Conservation (phyloP, 2,329 filamentous ascomycete genomes). For the Fusarium agapanthi region DNA sequence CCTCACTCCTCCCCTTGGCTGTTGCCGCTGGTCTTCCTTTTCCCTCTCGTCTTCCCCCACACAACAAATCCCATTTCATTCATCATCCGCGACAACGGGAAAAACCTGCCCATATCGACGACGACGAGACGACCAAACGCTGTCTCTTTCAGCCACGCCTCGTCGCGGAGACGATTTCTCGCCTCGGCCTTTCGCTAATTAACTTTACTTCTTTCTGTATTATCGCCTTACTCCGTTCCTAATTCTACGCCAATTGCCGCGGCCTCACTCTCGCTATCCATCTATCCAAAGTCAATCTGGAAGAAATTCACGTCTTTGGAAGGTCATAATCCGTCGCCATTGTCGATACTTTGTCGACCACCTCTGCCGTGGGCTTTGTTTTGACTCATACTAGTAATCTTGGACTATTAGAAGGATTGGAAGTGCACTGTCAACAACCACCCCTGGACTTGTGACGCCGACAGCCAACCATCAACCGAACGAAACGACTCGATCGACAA, state of each 20-base stretch:
- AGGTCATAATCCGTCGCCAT: slow-evolving; percentile 1
- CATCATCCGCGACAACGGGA: slow-evolving; percentile 37
- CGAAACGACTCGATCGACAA: slow-evolving; percentile 1
- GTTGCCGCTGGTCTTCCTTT: slow-evolving; percentile 27
- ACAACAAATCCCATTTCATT: slow-evolving; percentile 34
- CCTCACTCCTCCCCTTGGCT: slow-evolving; percentile 18
- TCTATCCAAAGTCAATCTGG: slow-evolving; percentile 3
- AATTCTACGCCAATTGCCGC: slow-evolving; percentile 25
- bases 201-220: slow-evolving; percentile 18
- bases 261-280: slow-evolving; percentile 36
- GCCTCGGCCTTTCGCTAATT: slow-evolving; percentile 41
- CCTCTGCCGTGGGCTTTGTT: not conserved
- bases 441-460: slow-evolving; percentile 2
- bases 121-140: slow-evolving; percentile 38
- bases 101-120: slow-evolving; percentile 29
- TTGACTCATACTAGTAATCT: not conserved
- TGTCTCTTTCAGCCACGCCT: slow-evolving; percentile 33
- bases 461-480: slow-evolving; percentile 5
- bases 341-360: slow-evolving; percentile 2
- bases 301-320: slow-evolving; percentile 30
- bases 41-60: slow-evolving; percentile 34
- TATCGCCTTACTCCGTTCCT: slow-evolving; percentile 31
- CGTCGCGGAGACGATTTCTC: slow-evolving; percentile 41
- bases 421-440: not conserved
- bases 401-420: not conserved